These are phyloP conservation scores for Pythium sukuiense DNA, from an alignment of 352 stramenopile species.

Conservation along the genomic window DNA sequence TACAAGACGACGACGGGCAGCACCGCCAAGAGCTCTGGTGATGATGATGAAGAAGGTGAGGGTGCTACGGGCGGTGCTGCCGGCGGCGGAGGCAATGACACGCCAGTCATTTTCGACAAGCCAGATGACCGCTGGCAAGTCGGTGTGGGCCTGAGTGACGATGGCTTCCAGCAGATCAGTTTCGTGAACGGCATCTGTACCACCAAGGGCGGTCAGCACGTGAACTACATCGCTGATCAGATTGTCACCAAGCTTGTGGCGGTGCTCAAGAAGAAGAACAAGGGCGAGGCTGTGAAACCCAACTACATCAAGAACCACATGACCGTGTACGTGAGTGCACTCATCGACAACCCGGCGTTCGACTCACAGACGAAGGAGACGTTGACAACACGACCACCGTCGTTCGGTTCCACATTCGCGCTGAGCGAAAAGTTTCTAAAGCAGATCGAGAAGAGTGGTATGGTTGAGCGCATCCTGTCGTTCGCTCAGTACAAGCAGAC, in stretches of 20 bases:
- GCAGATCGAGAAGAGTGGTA: constrained; percentile 85
- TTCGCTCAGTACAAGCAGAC: constrained; percentile 93
- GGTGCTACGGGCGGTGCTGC: constrained; percentile 20
- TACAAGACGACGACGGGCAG: constrained; percentile 53
- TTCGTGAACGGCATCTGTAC: constrained; percentile 99
- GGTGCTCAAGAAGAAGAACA: constrained; percentile 94
- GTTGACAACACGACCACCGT: constrained; percentile 86
- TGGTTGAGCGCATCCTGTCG: constrained; percentile 90
- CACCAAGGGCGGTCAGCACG: constrained; percentile 95
- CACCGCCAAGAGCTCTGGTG: constrained; percentile 31
- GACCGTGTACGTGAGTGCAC: constrained; percentile 94
- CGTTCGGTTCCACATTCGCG: constrained; percentile 87
- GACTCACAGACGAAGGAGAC: constrained; percentile 98
- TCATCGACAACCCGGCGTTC: constrained; percentile 98
- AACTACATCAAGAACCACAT: constrained; percentile 96
- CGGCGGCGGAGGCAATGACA: constrained; percentile 36
- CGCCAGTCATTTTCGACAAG: constrained; percentile 89
- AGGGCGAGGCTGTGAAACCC: constrained; percentile 91
- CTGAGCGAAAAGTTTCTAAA: constrained; percentile 90
- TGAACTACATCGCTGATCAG: constrained; percentile 93
- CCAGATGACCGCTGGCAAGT: constrained; percentile 95
- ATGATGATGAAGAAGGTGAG: constrained; percentile 37
- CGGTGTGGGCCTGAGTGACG: constrained; percentile 90
- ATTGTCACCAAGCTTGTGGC: constrained; percentile 87
- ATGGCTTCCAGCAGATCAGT: constrained; percentile 94